phyloP scores from a whole-genome alignment of 257 asterid genomes.

The Penstemon davidsonii region DNA sequence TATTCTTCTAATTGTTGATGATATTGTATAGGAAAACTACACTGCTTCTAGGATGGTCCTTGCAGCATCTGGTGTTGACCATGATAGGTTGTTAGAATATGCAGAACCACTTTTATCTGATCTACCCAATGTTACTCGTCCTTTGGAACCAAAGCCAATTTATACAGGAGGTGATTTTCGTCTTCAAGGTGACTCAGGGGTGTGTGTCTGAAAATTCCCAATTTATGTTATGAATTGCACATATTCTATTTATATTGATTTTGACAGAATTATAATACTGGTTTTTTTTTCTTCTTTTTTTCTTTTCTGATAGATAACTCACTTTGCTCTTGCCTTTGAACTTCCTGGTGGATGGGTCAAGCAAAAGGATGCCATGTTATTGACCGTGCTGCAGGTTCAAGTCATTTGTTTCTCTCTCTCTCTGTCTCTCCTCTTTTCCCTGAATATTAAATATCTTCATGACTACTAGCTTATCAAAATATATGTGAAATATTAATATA shows the following conservation, averaged over 20 bases:
- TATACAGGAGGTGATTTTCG: constrained; percentile 90
- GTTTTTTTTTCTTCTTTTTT: background rate
- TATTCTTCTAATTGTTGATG: constrained; percentile 22
- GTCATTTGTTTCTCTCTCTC: background rate
- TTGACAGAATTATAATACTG: constrained; percentile 10
- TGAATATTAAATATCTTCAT: background rate
- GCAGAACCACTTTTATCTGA: constrained; percentile 86
- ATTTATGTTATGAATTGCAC: background rate
- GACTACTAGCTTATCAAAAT: background rate
- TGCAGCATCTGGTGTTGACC: constrained; percentile 95
- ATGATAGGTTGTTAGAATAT: constrained; percentile 64
- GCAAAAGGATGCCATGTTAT: constrained; percentile 59
- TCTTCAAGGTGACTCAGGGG: constrained; percentile 74
- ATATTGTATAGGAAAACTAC: constrained; percentile 57
- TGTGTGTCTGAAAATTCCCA: constrained; percentile 35
- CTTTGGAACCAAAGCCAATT: constrained; percentile 53
- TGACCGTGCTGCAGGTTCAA: constrained; percentile 83
- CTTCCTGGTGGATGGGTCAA: constrained; percentile 85
- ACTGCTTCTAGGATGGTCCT: constrained; percentile 84
- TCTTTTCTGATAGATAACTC: constrained; percentile 51
- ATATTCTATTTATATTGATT: constrained; percentile 12
- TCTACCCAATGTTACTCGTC: constrained; percentile 46
- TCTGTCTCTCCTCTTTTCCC: background rate
- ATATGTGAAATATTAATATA: background rate
- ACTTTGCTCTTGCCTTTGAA: constrained; percentile 92